Base-by-base conservation (phyloP, 2,329 filamentous ascomycete genomes). In the Amauroascus niger region DNA sequence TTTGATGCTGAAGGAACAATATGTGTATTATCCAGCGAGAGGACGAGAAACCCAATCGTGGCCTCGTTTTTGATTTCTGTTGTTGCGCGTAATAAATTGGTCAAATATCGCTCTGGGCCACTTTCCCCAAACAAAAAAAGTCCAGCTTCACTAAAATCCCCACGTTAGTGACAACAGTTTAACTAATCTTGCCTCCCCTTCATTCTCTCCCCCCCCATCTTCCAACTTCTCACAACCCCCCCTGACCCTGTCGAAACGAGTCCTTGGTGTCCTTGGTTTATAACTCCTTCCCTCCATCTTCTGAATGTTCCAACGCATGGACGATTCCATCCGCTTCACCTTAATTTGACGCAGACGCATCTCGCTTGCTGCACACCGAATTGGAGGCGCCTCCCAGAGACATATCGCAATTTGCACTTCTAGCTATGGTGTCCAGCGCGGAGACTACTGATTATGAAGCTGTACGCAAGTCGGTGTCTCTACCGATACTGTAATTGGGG, bases 401-500 rank as follows among this genome's bases (percentile, higher is more conserved):
- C n/a, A 32, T 13, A 20, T 24, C n/a, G 16, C 49, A n/a, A 11
- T 43, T 24, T 20, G 18, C 44, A 41, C 44, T 43, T 26, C 49
- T 57, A 61, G 67, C 62, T 52, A 69, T 69, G 63, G 66, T 66
- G 53, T 67, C 69, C 47, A 69, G 62, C 55, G 63, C 66, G 55
- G 69, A 69, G 58, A 70, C 68, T 58, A 67, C 64, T 57, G 70
- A 73, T 57, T 70, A 70, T 56, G 69, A 72, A 66, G 69, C 67
- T 63, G 71, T 74, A 61, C 28, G 60, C 52, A 49, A 41, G 41
- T 39, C 54, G 48, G 51, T 11, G n/a, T 33, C 26, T 22, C 41
- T 37, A 22, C 16, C 13, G 32, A 18, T 37, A 18, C 33, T 39
- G 24, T 44, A 49, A 48, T 32, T 43, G 9, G 32, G 9, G 49